Evolutionary conservation across 345 rosid genomes (phyloP).

Genomic region (Acer campestre): DNA sequence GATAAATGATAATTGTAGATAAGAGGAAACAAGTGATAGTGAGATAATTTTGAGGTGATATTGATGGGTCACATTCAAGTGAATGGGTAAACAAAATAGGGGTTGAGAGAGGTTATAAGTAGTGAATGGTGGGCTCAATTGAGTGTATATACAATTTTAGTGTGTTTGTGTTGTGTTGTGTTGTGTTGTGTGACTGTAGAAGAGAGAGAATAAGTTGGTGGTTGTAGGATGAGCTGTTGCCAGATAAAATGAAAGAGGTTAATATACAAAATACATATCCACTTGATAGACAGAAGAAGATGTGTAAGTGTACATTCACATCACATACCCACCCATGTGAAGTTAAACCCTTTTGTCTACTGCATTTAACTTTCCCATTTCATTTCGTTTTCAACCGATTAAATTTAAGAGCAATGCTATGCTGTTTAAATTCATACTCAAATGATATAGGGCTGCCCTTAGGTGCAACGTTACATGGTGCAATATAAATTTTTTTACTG

Average conservation of each 20-base stretch:
- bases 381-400: not conserved
- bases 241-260: slow-evolving; percentile 52
- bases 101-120: not conserved
- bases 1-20: slow-evolving; percentile 13
- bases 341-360: slow-evolving; percentile 38
- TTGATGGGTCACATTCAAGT: slow-evolving; percentile 17
- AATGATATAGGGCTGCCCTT: no score
- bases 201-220: slow-evolving; percentile 30
- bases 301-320: slow-evolving; percentile 46
- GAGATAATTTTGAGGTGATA: not conserved
- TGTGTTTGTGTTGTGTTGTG: not conserved
- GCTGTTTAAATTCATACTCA: no score
- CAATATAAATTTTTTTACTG: no score
- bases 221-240: slow-evolving; percentile 54
- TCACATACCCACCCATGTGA: slow-evolving; percentile 59
- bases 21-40: not conserved
- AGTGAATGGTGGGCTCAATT: slow-evolving; percentile 11
- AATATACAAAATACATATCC: slow-evolving; percentile 25
- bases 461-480: no score
- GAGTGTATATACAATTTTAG: no score
- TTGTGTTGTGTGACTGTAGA: no score
- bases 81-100: not conserved
- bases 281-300: slow-evolving; percentile 57
- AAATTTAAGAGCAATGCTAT: no score
- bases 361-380: slow-evolving; percentile 25